These are phyloP conservation scores for Cyberlindnera maritima DNA, from an alignment of 805 yeast genomes.

Conservation along the genomic window DNA sequence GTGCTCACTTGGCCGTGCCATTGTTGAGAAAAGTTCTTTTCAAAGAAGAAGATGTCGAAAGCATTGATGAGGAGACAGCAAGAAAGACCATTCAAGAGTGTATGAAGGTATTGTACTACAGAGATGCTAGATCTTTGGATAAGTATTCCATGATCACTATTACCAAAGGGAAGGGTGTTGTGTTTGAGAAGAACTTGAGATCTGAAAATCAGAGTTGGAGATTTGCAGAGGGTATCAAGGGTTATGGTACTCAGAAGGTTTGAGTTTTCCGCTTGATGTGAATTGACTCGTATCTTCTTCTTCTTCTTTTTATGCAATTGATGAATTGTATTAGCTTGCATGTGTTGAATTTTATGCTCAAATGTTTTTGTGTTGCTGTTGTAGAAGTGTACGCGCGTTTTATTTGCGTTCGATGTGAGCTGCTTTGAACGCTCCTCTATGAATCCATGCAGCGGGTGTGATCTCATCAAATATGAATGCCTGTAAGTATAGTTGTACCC, in stretches of 20 bases:
- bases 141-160: slow-evolving; percentile 79
- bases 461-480: no score
- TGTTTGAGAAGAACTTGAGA: slow-evolving; percentile 61
- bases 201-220: slow-evolving; percentile 84
- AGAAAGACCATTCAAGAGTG: slow-evolving; percentile 73
- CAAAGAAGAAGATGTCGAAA: slow-evolving; percentile 68
- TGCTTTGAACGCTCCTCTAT: no score
- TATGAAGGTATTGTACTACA: slow-evolving; percentile 91
- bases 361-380: no score
- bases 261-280: slow-evolving; percentile 14
- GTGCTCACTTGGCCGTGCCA: slow-evolving; percentile 92
- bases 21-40: slow-evolving; percentile 82
- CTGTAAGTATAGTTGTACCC: no score
- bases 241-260: slow-evolving; percentile 77
- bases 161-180: slow-evolving; percentile 58
- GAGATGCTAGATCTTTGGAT: slow-evolving; percentile 94
- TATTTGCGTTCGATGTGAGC: no score
- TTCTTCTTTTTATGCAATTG: no score
- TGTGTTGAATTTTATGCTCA: no score
- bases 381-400: no score
- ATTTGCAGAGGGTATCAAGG: slow-evolving; percentile 83
- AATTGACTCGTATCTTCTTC: no score
- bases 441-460: no score
- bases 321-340: no score
- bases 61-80: slow-evolving; percentile 72